A percentile compares a stretch with the other conserved stretches of the same genome.
These are phyloP conservation scores for Apophysomyces variabilis DNA, from an alignment of 371 early-diverging fungal species.

Conservation along the genomic window DNA sequence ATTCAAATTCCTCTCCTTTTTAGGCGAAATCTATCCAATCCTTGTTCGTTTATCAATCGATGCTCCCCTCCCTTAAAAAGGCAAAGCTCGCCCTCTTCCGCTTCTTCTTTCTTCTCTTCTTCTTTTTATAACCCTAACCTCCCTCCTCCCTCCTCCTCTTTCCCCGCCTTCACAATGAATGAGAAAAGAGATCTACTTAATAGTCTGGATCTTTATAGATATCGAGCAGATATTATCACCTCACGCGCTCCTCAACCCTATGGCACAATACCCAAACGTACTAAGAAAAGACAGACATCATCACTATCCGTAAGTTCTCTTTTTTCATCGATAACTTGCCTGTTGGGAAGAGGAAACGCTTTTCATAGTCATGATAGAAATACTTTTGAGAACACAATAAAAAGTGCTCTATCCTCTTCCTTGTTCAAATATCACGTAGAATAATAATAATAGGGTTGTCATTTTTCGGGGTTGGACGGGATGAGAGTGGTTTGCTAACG, in stretches of 20 bases:
- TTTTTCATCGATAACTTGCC: neutral
- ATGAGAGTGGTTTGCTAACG: neutral
- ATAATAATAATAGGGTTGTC: no score
- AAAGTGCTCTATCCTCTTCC: neutral
- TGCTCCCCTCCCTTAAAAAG: neutral
- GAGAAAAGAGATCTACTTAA: neutral
- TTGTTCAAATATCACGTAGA: neutral
- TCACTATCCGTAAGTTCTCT: neutral
- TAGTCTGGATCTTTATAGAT: neutral
- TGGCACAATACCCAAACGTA: neutral
- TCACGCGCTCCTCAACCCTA: neutral
- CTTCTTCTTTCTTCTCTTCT: neutral
- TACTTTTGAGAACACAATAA: neutral
- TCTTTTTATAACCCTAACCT: neutral
- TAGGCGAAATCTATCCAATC: conserved; percentile 1
- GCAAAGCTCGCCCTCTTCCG: neutral
- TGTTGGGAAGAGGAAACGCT: neutral
- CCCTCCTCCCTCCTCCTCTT: neutral
- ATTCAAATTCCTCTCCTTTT: neutral
- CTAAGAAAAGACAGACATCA: neutral
- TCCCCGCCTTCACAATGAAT: neutral
- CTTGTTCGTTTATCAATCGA: neutral
- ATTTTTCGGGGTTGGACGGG: no score
- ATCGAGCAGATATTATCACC: neutral
- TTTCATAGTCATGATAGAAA: neutral